Evolutionary conservation across 306 rosid genomes (phyloP).

Genomic region (Medicago ruthenica): DNA sequence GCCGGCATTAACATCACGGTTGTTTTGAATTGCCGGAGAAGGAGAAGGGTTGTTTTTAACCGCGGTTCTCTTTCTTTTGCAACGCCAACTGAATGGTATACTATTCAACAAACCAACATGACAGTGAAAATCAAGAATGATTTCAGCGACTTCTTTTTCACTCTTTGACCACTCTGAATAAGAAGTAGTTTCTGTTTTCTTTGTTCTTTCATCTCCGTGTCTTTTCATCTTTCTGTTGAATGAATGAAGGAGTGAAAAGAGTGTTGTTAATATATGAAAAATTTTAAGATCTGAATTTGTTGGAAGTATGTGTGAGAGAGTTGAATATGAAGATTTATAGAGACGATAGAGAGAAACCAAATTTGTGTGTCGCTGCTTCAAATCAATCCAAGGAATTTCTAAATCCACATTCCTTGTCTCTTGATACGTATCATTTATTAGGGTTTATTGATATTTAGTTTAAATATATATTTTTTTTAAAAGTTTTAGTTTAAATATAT

Average conservation of each 20-base stretch:
- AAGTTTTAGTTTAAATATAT: no score
- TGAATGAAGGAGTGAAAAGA: no score
- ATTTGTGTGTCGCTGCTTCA: neutral
- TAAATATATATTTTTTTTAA: no score
- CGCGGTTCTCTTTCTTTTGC: slow-evolving; percentile 61
- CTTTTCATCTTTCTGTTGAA: no score
- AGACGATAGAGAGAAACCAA: neutral
- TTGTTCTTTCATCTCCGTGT: neutral
- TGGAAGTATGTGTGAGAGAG: neutral
- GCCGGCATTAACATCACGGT: neutral
- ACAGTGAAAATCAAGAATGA: neutral
- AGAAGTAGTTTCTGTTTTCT: neutral
- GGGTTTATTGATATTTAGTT: neutral
- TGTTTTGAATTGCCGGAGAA: neutral
- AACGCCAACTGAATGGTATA: slow-evolving; percentile 44
- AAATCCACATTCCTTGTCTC: neutral
- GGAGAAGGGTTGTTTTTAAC: neutral
- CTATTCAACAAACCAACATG: neutral
- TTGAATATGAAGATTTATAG: no score
- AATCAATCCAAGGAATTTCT: neutral
- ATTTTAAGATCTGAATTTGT: neutral
- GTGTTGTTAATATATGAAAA: no score
- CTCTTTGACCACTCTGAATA: neutral
- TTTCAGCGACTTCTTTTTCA: neutral
- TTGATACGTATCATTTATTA: neutral